These are phyloP conservation scores for Kregervanrija pseudodelftensis DNA, from an alignment of 805 yeast species.

Conservation along the genomic window DNA sequence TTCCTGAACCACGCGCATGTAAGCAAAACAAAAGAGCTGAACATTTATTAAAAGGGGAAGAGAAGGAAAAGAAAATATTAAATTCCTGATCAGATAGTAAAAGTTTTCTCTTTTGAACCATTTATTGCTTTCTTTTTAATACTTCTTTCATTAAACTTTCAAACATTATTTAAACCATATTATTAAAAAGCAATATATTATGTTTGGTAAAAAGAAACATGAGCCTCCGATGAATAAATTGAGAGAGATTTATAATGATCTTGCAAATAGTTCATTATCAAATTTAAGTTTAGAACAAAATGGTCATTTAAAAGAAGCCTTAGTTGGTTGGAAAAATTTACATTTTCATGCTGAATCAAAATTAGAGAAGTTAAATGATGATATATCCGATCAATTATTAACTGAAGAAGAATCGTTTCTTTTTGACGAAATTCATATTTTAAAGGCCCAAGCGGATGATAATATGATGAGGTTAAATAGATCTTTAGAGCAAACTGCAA, in stretches of 20 bases:
- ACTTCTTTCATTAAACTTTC: no score
- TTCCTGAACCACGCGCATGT: no score
- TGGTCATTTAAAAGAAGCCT: constrained; percentile 44
- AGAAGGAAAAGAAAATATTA: no score
- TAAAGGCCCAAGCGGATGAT: constrained; percentile 28
- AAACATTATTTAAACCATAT: no score
- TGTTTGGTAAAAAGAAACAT: no score
- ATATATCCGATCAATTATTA: constrained; percentile 25
- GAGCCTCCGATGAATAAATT: constrained; percentile 54
- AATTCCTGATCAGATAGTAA: no score
- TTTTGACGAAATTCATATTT: constrained; percentile 31
- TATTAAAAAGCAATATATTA: no score
- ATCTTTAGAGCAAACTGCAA: no score
- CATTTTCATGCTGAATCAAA: constrained; percentile 54
- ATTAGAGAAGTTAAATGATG: constrained; percentile 45
- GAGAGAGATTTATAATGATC: constrained; percentile 52
- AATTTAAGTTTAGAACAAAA: constrained; percentile 50
- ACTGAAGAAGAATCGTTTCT: constrained; percentile 41
- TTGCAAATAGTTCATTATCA: constrained; percentile 51
- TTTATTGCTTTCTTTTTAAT: no score
- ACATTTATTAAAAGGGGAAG: no score
- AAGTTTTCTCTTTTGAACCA: no score
- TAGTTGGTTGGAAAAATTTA: constrained; percentile 69
- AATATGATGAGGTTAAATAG: constrained; percentile 33
- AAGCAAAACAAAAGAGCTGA: no score